Conservation (phyloP, 1,284 basidiomycete genomes). For the Ceratobasidium sp. region DNA sequence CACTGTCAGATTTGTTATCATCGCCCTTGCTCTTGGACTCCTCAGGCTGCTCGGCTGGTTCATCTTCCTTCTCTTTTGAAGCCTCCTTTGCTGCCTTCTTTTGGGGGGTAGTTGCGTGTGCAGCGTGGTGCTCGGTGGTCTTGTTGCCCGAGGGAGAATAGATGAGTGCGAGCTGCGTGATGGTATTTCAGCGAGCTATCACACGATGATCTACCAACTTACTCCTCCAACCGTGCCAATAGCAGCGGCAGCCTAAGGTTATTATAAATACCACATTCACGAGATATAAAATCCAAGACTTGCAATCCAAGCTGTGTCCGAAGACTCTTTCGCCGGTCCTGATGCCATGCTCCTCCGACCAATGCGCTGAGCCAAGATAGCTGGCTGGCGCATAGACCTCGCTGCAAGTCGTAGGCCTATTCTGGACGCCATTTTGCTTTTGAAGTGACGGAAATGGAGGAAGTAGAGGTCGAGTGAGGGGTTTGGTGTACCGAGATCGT, state of each 20-base stretch:
- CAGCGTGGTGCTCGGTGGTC: background rate
- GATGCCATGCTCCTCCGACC: conserved; percentile 35
- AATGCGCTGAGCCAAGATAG: background rate
- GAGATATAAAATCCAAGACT: background rate
- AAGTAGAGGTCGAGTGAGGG: conserved; percentile 5
- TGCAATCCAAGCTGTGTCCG: conserved; percentile 36
- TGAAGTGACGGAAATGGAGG: background rate
- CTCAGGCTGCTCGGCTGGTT: background rate
- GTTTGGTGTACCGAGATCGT: conserved; percentile 18
- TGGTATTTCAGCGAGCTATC: conserved; percentile 18
- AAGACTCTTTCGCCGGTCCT: conserved; percentile 20
- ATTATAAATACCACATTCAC: background rate
- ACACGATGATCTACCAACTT: background rate
- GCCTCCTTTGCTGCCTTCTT: conserved; percentile 13
- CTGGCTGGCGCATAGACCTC: conserved; percentile 38
- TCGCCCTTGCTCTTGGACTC: conserved; percentile 19
- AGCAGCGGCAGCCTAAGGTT: conserved; percentile 24
- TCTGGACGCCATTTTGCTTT: conserved; percentile 32
- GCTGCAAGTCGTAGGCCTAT: conserved; percentile 35
- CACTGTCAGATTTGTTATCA: background rate
- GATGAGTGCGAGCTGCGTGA: conserved; percentile 17
- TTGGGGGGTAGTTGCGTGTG: conserved; percentile 20
- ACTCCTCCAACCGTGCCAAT: conserved; percentile 37
- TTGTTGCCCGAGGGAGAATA: conserved; percentile 19
- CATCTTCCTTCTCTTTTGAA: conserved; percentile 29